phyloP scores from a whole-genome alignment of 2,329 filamentous ascomycete genomes.

The Clarireedia paspali region DNA sequence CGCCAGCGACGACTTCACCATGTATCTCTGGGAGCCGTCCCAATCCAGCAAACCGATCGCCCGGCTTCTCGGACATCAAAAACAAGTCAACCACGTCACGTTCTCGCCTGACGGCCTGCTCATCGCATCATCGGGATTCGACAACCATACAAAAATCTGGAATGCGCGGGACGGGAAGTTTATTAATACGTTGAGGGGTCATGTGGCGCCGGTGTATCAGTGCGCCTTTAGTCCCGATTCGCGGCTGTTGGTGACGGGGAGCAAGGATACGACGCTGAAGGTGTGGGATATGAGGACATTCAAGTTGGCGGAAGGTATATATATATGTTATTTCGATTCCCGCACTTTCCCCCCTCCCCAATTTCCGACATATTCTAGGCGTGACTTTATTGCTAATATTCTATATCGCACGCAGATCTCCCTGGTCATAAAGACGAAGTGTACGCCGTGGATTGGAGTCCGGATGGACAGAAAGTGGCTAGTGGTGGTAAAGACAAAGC shows the following conservation, averaged over 20 bases:
- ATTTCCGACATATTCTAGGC: not conserved
- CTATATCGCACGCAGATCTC: slow-evolving; percentile 54
- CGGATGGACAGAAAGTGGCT: slow-evolving; percentile 79
- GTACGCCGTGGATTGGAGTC: slow-evolving; percentile 91
- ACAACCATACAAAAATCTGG: slow-evolving; percentile 95
- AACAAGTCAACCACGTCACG: slow-evolving; percentile 90
- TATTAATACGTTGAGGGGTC: slow-evolving; percentile 78
- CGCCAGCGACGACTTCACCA: slow-evolving; percentile 90
- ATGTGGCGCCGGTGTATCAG: slow-evolving; percentile 88
- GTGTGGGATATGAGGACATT: slow-evolving; percentile 86
- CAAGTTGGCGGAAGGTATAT: slow-evolving; percentile 54
- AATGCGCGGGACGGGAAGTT: slow-evolving; percentile 70
- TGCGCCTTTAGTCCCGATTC: slow-evolving; percentile 90
- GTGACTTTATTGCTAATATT: slow-evolving; percentile 6
- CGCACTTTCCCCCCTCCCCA: not conserved
- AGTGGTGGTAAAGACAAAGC: slow-evolving; percentile 92
- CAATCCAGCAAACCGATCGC: slow-evolving; percentile 74
- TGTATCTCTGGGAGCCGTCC: slow-evolving; percentile 89
- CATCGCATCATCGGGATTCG: slow-evolving; percentile 84
- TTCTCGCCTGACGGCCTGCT: slow-evolving; percentile 86
- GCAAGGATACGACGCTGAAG: slow-evolving; percentile 85
- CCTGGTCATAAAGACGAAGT: slow-evolving; percentile 90
- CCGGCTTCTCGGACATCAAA: slow-evolving; percentile 89
- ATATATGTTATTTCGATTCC: slow-evolving; percentile 1
- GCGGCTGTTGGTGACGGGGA: slow-evolving; percentile 76